Base-by-base conservation (phyloP, 2,329 filamentous ascomycete genomes). In the Talaromyces sp. region DNA sequence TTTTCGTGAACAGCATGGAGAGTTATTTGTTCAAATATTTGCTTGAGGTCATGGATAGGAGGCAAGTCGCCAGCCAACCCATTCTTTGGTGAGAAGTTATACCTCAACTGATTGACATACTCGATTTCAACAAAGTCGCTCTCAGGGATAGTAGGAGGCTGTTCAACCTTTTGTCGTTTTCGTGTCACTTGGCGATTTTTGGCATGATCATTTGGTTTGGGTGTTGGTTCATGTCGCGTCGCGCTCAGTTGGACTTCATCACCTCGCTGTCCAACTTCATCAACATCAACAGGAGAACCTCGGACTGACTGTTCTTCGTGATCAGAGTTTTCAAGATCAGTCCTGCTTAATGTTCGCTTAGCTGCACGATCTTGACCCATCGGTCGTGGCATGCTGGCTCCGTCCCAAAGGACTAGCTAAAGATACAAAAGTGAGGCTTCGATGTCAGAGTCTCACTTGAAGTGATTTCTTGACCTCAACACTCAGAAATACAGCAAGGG, bases 1-100 rank as follows among this genome's bases (percentile, higher is more conserved):
- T 73, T 65, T 63, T 72, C 22, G 2, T 45, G 50, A 43, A 74
- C 56, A 69, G 77, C 80, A 52, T 76, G 80, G 0, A 68, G 62
- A 0, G 81, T 77, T 45, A 87, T 79, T 35, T 84, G 78, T 1
- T 70, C 70, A 63, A 88, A 84, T 10, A 86, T 85, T 1, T 82
- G 79, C 3, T 78, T 60, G 6, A 85, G 80, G 22, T 79, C 73
- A 10, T 74, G 75, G 0, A 86, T 68, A 3, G 84, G 84, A 6
- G 83, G 82, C 3, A 84, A 71, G 16, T 60, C 73, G 0, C 69
- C 64, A 59, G 81, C 73, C 3, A 73, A 52, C 9, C 70, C 70
- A 41, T 65, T 69, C 54, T 69, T 70, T 33, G 58, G 59, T 9
- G 58, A 19, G 49, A 56, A 64, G 9, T 58, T 66, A 19, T 60